Evolutionary conservation across 805 yeast species (phyloP), one percentile per base, ranked within the genome.

Genomic region (Candida oleophila): DNA sequence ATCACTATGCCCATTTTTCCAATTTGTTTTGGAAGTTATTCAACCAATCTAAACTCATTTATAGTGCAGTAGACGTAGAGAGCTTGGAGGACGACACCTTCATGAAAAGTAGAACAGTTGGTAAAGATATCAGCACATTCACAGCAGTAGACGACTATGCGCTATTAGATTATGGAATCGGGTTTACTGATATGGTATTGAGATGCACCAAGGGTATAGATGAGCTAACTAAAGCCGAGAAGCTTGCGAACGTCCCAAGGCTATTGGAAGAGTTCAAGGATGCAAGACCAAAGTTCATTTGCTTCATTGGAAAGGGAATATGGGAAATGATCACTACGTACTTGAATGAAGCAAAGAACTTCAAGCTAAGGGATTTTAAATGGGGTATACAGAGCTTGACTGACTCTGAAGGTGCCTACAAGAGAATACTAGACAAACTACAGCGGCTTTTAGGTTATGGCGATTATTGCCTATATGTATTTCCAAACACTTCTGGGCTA

Each of bases 401-500:
- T 25, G 57, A 16, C 55, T 61, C 28, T 12, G 22, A 16, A 11
- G 39, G 39, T 9, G 14, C 12, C 12, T 36, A 36, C 39, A 16
- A 12, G 22, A 12, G 14, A 4, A 4, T 36, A 16, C 39, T 36
- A 4, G 12, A 4, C 12, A 36, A 37, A 21, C 47, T 67, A 21
- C 37, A 51, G 22, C 20, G 46, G 2, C 47, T 47, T 15, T 49
- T 59, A 42, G 52, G 39, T 21, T 48, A 22, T 52, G 30, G 11
- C 30, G 62, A 47, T 11, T 49, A 57, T n/a, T 47, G 56, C 3
- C 59, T 80, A 0, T 82, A 73, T 60, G 89, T 86, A 4, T 74
- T 85, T 22, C 90, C 91, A 2, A 82, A 82, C 39, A 85, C 91
- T 0, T 83, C 89, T 3, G 92, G 92, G 1, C 62, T 87, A 5